Evolutionary conservation across 2,329 filamentous ascomycete species (phyloP), one percentile per base, ranked within the genome.

Genomic region (Bisporella sp.): DNA sequence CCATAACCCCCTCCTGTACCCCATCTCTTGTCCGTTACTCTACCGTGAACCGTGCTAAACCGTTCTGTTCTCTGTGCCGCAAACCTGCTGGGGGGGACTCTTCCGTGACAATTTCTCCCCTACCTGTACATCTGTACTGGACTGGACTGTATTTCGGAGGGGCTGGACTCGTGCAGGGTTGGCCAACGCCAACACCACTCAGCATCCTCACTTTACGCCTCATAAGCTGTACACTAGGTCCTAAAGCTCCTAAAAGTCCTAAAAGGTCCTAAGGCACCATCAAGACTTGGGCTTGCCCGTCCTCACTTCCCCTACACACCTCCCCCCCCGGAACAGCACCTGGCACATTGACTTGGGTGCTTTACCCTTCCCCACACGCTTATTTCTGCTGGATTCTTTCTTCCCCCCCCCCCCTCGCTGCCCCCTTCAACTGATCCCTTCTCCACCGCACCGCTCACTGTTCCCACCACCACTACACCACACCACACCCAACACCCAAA

Each of bases 291-390:
- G 35, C n/a, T 37, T 37, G 8, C 8, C 35, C 35, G n/a, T 8
- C 8, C n/a, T 8, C n/a, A n/a, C 35, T n/a, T 8, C 35, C 35
- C 35, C 35, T 37, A 9, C 35, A 9, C 8, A n/a, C n/a, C 35
- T 37, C 35, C n/a, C 8, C 35, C 35, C n/a, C n/a, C 21, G n/a
- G 35, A 37, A 37, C 35, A 37, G 35, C 35, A 37, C 21, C 21
- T 21, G 21, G 35, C 35, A 37, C 35, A 9, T 9, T n/a, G 35
- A 37, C 35, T 37, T n/a, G 8, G 35, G 2, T 37, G n/a, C 35
- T 8, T 13, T 47, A 21, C 33, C n/a, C 13, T 47, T 47, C 45
- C 45, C 33, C 45, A 47, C 45, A 47, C 45, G 9, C 41, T 42
- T 42, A 28, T 28, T 8, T 28, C 8, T 28, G 9, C 12, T 28